These are phyloP conservation scores for Apiotrichum gracile DNA, from an alignment of 1,284 basidiomycete species.

Conservation along the genomic window DNA sequence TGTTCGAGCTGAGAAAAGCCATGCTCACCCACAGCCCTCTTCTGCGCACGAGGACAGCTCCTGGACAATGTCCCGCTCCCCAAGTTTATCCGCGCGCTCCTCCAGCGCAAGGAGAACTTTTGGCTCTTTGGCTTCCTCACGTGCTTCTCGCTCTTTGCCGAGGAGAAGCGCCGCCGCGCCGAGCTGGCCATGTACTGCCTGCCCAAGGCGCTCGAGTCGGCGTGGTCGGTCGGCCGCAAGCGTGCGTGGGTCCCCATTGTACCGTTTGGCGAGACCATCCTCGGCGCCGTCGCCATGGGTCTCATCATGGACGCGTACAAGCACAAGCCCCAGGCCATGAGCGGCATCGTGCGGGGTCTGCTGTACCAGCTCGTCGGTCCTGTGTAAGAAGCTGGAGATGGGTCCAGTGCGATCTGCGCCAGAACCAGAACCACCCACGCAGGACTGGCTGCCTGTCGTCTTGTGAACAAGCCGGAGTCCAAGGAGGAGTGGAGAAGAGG, in stretches of 20 bases:
- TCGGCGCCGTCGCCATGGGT: conserved; percentile 71
- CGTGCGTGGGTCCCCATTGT: conserved; percentile 67
- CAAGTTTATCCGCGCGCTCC: conserved; percentile 52
- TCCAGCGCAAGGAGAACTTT: conserved; percentile 66
- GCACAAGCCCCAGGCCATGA: conserved; percentile 83
- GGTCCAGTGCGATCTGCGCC: too few relatives aligned
- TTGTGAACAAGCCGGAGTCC: too few relatives aligned
- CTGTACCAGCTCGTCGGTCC: conserved; percentile 90
- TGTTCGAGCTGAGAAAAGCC: background rate
- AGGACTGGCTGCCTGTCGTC: background rate
- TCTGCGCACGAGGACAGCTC: conserved; percentile 58
- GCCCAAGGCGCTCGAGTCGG: conserved; percentile 82
- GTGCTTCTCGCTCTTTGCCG: conserved; percentile 75
- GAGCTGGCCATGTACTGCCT: conserved; percentile 81
- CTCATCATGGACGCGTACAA: conserved; percentile 78
- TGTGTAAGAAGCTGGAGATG: conserved; percentile 16
- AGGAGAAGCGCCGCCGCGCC: conserved; percentile 58
- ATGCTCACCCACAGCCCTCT: conserved; percentile 35
- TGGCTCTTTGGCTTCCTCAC: conserved; percentile 70
- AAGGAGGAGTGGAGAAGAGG: too few relatives aligned
- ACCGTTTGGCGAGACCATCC: conserved; percentile 60
- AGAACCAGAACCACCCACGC: too few relatives aligned
- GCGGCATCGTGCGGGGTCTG: conserved; percentile 76
- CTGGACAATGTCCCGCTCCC: conserved; percentile 53
- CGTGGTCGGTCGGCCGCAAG: conserved; percentile 73